Conservation (phyloP, 108 stramenopile species). For the Nannochloropsis salina region DNA sequence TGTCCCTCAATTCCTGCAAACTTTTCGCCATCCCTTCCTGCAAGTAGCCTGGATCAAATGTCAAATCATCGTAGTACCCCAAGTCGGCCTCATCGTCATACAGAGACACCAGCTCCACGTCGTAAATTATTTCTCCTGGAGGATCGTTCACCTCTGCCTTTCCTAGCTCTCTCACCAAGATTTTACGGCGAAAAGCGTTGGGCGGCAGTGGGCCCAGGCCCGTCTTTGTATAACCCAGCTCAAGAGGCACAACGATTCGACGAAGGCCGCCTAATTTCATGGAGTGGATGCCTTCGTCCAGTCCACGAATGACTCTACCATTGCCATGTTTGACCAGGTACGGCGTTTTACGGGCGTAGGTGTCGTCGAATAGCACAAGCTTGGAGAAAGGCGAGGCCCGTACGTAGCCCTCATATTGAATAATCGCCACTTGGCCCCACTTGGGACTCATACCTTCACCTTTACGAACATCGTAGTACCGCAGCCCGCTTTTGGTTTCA, state of each 20-base stretch:
- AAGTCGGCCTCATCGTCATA: conserved; percentile 4
- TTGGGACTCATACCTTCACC: not conserved
- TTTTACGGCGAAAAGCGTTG: conserved; percentile 20
- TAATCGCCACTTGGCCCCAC: conserved; percentile 12
- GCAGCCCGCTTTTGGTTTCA: conserved; percentile 9
- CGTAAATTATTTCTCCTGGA: not conserved
- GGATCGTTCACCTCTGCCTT: not conserved
- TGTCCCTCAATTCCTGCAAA: conserved; percentile 15
- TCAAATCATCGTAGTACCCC: conserved; percentile 20
- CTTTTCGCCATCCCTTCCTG: conserved; percentile 2
- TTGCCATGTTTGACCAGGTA: not conserved
- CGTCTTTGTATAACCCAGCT: conserved; percentile 3
- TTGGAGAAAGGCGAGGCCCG: not conserved
- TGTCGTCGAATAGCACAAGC: not conserved
- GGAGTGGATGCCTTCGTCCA: conserved; percentile 11
- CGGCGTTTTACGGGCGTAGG: not conserved
- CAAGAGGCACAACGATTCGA: not conserved
- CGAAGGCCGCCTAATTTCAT: not conserved
- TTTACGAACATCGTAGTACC: not conserved
- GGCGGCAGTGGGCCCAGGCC: not conserved
- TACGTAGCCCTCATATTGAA: conserved; percentile 16
- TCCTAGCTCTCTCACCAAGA: not conserved
- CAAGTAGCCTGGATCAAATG: not conserved
- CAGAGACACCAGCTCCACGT: conserved; percentile 5
- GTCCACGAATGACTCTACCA: conserved; percentile 1